Conservation (phyloP, 164 flowering plant species). For the Annona squamosa region DNA sequence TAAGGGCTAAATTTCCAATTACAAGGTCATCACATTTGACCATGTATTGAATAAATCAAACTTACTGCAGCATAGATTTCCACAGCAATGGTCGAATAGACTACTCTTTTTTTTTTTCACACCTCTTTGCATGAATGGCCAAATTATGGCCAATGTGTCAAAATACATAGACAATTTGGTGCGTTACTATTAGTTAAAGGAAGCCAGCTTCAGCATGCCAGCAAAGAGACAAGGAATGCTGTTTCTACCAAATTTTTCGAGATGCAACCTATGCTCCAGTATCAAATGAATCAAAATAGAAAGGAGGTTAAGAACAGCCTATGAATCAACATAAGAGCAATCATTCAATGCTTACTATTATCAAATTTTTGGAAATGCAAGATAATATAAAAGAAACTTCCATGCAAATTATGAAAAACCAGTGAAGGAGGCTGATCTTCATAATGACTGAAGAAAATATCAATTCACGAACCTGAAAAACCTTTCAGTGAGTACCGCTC, state of each 20-base stretch:
- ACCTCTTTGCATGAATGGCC: no score
- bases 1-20: neutral
- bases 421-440: neutral
- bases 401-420: neutral
- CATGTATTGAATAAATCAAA: neutral
- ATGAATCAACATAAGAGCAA: no score
- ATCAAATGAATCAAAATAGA: no score
- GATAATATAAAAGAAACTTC: neutral
- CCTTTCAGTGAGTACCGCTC: constrained; percentile 70
- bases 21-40: neutral
- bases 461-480: constrained; percentile 44
- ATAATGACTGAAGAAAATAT: neutral
- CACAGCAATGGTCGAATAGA: no score
- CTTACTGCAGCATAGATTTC: no score
- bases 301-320: no score
- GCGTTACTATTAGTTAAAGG: neutral
- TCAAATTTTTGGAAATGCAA: neutral
- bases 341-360: no score
- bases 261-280: neutral
- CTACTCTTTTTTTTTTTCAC: no score
- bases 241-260: neutral
- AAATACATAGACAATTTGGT: no score
- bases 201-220: neutral
- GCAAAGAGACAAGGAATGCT: neutral
- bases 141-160: no score